A percentile compares a stretch with the other conserved stretches of the same genome.
phyloP scores from a whole-genome alignment of 1,284 basidiomycete genomes.

The Ceratobasidium sp. region DNA sequence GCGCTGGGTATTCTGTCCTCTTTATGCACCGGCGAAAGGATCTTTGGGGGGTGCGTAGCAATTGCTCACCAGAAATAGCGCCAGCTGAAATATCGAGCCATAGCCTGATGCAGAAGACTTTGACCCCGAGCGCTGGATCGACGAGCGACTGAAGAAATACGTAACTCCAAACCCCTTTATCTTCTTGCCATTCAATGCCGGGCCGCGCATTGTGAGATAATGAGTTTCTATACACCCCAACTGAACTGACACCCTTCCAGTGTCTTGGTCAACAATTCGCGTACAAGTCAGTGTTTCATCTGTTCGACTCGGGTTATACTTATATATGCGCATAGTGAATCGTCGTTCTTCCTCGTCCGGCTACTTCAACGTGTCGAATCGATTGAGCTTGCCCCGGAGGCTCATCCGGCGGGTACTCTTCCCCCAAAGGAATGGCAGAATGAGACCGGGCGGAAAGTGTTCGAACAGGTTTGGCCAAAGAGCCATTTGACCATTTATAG shows the following conservation, averaged over 20 bases:
- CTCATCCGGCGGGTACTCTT: slow-evolving; percentile 62
- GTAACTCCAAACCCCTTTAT: slow-evolving; percentile 71
- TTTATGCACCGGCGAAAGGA: slow-evolving; percentile 74
- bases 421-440: slow-evolving; percentile 66
- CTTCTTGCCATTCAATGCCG: slow-evolving; percentile 73
- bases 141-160: slow-evolving; percentile 67
- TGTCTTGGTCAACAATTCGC: slow-evolving; percentile 71
- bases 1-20: slow-evolving; percentile 65
- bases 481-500: slow-evolving; percentile 70
- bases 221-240: slow-evolving; percentile 54
- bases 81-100: slow-evolving; percentile 57
- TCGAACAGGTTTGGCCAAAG: slow-evolving; percentile 68
- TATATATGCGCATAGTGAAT: neutral
- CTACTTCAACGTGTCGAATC: slow-evolving; percentile 72
- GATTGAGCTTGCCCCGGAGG: slow-evolving; percentile 64
- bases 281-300: slow-evolving; percentile 55
- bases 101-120: slow-evolving; percentile 62
- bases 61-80: too few species aligned
- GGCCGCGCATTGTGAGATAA: slow-evolving; percentile 62
- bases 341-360: slow-evolving; percentile 73
- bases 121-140: slow-evolving; percentile 73
- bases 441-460: slow-evolving; percentile 58
- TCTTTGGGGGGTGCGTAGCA: slow-evolving; percentile 66
- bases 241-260: neutral
- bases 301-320: slow-evolving; percentile 46